Evolutionary conservation across 352 stramenopile species (phyloP).

Genomic region (Phytopythium litorale): DNA sequence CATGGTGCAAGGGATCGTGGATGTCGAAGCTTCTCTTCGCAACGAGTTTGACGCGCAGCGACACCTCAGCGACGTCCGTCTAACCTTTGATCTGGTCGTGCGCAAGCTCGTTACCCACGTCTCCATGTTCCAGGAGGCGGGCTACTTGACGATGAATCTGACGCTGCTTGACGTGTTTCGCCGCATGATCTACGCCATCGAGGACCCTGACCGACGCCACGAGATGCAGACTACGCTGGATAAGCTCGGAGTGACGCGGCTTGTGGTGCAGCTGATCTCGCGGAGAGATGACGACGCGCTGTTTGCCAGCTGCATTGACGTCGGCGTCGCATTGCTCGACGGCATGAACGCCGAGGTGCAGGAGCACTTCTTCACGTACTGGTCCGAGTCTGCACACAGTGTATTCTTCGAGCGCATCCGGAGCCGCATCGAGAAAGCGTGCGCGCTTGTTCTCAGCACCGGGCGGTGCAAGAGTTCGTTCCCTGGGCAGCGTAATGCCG

Average conservation of each 20-base stretch:
- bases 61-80: conserved; percentile 32
- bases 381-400: conserved; percentile 24
- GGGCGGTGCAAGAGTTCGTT: conserved; percentile 10
- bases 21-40: conserved; percentile 38
- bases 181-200: conserved; percentile 65
- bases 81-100: conserved; percentile 71
- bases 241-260: conserved; percentile 47
- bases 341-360: conserved; percentile 79
- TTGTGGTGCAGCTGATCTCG: conserved; percentile 65
- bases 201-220: conserved; percentile 41
- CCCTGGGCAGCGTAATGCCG: background rate
- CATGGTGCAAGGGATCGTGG: conserved; percentile 69
- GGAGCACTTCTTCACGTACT: conserved; percentile 58
- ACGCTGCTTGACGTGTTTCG: conserved; percentile 70
- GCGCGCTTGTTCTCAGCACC: conserved; percentile 34
- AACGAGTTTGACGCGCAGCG: conserved; percentile 42
- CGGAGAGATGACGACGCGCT: conserved; percentile 47
- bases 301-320: conserved; percentile 51
- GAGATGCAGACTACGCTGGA: conserved; percentile 71
- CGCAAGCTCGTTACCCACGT: conserved; percentile 58
- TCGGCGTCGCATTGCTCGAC: conserved; percentile 64
- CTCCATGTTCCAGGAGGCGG: conserved; percentile 43
- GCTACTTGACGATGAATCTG: conserved; percentile 64
- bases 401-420: conserved; percentile 52
- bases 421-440: conserved; percentile 42